Evolutionary conservation across 2,329 filamentous ascomycete species (phyloP), one percentile per base, ranked within the genome.

Genomic region (Botrytis sinoallii): DNA sequence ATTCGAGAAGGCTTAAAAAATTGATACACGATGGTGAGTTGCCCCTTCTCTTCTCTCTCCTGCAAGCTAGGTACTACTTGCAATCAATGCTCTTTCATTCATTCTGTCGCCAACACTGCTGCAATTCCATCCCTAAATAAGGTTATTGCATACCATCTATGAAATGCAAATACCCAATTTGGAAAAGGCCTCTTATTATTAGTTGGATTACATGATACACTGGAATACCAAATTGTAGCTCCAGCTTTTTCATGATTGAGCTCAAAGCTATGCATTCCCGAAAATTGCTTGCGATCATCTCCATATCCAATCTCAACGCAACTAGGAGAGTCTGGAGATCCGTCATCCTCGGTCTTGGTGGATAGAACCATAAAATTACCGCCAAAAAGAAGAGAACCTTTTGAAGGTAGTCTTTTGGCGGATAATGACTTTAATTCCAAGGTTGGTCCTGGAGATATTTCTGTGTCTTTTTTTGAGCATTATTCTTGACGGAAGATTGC

Each of bases 251-350:
- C 67, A 55, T 48, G 61, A 32, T 46, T 66, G 57, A 68, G 48
- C 18, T 60, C 63, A 52, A 72, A 60, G 20, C 79, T 73, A 71
- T 78, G 77, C 40, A 76, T 35, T 4, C 77, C 77, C 25, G 75
- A 70, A 69, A 77, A 76, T 4, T 35, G 40, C 35, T 59, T 74
- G 20, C 71, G 52, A 40, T 76, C 67, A 40, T 75, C 72, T 44
- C 77, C 77, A 52, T 71, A 78, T 35, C 66, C 77, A 61, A 75
- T 61, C 18, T 78, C 75, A 14, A 78, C 38, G 63, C 65, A 78
- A 42, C 74, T 77, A 8, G 29, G 63, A 29, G 29, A 46, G 3
- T 71, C 63, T 20, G 9, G 29, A 22, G 7, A 18, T 65, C 1
- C 16, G 16, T 1, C 4, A 14, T n/a, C 25, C 42, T 73, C 44